Percentiles rank a stretch among this genome's conserved stretches.
Conservation (phyloP, 2,329 filamentous ascomycete species). For the Beauveria sp. region DNA sequence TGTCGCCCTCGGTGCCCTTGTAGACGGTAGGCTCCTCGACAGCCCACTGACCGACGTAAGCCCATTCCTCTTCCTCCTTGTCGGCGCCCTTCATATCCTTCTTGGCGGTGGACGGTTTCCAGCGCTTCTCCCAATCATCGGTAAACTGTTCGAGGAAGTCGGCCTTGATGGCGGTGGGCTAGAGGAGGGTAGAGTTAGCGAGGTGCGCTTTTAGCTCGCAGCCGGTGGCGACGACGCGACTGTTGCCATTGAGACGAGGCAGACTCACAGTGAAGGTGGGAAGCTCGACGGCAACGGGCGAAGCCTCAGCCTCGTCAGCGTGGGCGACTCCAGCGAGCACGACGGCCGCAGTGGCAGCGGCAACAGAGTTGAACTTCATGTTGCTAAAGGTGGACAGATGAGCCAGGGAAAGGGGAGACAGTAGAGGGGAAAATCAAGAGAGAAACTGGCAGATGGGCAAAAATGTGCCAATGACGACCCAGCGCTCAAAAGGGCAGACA, state of each 20-base stretch:
- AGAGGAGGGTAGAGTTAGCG: constrained; percentile 18
- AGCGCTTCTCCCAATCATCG: constrained; percentile 87
- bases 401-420: constrained; percentile 1
- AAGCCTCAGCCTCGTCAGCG: constrained; percentile 59
- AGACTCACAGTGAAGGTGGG: constrained; percentile 80
- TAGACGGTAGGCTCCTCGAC: constrained; percentile 88
- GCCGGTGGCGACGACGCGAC: not conserved
- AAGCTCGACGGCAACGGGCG: constrained; percentile 54
- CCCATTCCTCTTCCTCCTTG: constrained; percentile 82
- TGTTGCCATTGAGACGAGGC: not conserved
- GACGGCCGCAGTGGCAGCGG: constrained; percentile 68
- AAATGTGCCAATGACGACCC: constrained; percentile 7
- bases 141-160: constrained; percentile 98
- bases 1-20: constrained; percentile 91
- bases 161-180: constrained; percentile 85
- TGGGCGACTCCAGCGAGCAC: constrained; percentile 62
- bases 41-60: constrained; percentile 91
- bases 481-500: not conserved
- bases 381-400: constrained; percentile 25
- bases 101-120: constrained; percentile 94
- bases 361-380: constrained; percentile 80
- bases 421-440: constrained; percentile 21
- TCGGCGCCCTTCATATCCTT: constrained; percentile 71
- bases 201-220: not conserved
- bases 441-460: not conserved